These are phyloP conservation scores for Wallacemonas sp. DNA, from an alignment of 208 protist genomes.

Conservation along the genomic window DNA sequence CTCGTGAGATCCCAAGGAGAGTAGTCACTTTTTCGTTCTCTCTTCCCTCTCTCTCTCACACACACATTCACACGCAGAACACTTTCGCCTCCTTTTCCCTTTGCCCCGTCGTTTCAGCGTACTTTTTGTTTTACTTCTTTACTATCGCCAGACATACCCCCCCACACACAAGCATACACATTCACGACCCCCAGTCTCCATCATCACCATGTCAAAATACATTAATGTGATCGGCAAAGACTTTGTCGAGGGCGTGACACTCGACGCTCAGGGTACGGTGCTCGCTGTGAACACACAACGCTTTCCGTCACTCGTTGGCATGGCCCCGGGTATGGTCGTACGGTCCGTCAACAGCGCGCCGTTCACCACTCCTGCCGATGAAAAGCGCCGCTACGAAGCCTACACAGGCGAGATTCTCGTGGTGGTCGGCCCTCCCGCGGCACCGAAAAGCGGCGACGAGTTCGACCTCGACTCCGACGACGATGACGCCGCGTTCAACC, in stretches of 20 bases:
- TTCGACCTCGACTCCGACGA: conserved; percentile 84
- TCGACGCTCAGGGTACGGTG: conserved; percentile 56
- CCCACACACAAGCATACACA: too few species aligned
- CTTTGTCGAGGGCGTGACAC: conserved; percentile 49
- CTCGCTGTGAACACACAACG: conserved; percentile 33
- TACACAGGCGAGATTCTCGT: conserved; percentile 55
- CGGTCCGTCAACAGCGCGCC: conserved; percentile 75
- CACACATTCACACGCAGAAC: too few species aligned
- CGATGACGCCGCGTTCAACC: conserved; percentile 46
- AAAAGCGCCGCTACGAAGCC: conserved; percentile 47
- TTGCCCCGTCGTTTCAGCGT: too few species aligned
- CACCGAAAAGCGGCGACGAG: conserved; percentile 46
- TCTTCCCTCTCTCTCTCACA: not conserved
- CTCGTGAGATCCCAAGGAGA: too few species aligned
- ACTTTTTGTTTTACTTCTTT: too few species aligned
- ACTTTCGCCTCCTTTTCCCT: too few species aligned
- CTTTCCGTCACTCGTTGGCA: conserved; percentile 35
- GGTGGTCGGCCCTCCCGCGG: conserved; percentile 30
- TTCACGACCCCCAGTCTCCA: not conserved
- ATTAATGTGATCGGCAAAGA: conserved; percentile 52
- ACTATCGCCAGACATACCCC: too few species aligned
- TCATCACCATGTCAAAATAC: conserved; percentile 18
- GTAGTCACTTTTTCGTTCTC: not conserved
- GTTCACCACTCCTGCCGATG: conserved; percentile 43
- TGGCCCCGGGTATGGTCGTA: conserved; percentile 68